These are phyloP conservation scores for Boeremia exigua DNA, from an alignment of 2,329 filamentous ascomycete species.

Conservation along the genomic window DNA sequence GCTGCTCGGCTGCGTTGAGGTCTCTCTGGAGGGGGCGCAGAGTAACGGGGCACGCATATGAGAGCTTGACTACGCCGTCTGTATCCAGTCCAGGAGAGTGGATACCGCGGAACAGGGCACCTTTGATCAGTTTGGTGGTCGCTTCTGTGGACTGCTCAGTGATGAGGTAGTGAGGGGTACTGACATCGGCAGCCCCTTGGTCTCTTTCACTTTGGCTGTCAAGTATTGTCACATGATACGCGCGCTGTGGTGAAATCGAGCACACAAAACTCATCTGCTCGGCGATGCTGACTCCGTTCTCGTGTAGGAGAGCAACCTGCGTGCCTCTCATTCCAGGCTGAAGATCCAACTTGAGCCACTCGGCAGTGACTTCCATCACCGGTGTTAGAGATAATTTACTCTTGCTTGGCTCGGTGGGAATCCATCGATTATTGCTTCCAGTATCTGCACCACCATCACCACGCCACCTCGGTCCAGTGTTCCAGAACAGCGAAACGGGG, in stretches of 20 bases:
- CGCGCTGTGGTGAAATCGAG: not conserved
- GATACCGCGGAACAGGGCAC: not conserved
- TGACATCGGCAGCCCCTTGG: not conserved
- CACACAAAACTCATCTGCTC: not conserved
- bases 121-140: not conserved
- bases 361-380: not conserved
- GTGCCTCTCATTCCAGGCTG: not conserved
- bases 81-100: not conserved
- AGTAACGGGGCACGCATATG: not conserved
- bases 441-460: not conserved
- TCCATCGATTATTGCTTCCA: not conserved
- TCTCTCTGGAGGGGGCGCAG: not conserved
- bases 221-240: not conserved
- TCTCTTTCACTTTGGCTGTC: not conserved
- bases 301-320: not conserved
- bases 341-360: not conserved
- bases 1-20: not conserved
- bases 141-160: not conserved
- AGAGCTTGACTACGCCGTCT: not conserved
- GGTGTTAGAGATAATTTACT: constrained; percentile 5
- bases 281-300: not conserved
- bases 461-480: constrained; percentile 4
- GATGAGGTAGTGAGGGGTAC: not conserved
- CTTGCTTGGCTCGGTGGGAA: constrained; percentile 7
- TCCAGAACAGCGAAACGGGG: constrained; percentile 11